phyloP scores from a whole-genome alignment of 768 basidiomycete species.

The Xerocomellus amylosporus region DNA sequence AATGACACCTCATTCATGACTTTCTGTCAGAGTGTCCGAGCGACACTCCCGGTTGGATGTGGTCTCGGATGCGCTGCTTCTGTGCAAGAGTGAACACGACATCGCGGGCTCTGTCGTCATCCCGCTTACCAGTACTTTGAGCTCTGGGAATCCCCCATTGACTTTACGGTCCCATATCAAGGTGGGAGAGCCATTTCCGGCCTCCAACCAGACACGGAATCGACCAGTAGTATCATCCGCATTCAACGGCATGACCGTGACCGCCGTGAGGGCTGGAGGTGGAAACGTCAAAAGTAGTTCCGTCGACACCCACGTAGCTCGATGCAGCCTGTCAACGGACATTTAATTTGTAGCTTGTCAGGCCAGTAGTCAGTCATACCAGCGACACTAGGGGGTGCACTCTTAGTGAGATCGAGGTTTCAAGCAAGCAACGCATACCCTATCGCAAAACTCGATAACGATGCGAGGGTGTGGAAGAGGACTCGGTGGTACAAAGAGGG shows the following conservation, averaged over 20 bases:
- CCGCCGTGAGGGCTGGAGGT: conserved; percentile 62
- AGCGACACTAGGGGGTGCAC: conserved; percentile 61
- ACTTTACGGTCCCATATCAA: conserved; percentile 89
- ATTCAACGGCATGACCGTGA: conserved; percentile 73
- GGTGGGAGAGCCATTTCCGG: conserved; percentile 33
- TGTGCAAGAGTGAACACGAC: conserved; percentile 31
- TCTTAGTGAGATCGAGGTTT: neutral
- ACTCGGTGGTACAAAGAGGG: conserved; percentile 56
- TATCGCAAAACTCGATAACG: conserved; percentile 91
- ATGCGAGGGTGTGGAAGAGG: conserved; percentile 52
- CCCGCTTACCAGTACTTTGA: conserved; percentile 70
- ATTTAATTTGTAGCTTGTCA: neutral
- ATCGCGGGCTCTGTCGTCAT: neutral
- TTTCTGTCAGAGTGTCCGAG: conserved; percentile 87
- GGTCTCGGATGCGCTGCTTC: conserved; percentile 89
- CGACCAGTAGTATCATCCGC: conserved; percentile 82
- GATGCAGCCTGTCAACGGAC: conserved; percentile 64
- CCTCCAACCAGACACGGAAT: conserved; percentile 84
- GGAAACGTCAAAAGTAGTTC: conserved; percentile 91
- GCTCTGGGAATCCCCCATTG: conserved; percentile 90
- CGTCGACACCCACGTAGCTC: conserved; percentile 92
- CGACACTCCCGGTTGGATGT: conserved; percentile 74
- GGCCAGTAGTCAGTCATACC: conserved; percentile 44
- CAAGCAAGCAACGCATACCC: conserved; percentile 47
- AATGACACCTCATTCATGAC: conserved; percentile 11